Percentiles rank a stretch among this genome's conserved stretches.
phyloP scores from a whole-genome alignment of 345 rosid genomes.

The Citropsis articulata region DNA sequence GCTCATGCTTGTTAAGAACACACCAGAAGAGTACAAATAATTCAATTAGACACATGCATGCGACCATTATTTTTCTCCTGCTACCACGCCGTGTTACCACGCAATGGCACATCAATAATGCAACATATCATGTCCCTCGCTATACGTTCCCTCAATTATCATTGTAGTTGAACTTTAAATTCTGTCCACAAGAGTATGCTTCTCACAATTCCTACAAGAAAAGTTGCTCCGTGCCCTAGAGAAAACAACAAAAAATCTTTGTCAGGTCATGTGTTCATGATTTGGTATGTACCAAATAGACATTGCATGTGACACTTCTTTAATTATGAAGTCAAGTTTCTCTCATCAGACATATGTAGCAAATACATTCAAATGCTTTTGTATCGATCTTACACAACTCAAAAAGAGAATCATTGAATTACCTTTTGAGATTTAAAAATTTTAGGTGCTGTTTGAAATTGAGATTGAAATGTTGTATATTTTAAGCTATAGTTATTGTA shows the following conservation, averaged over 20 bases:
- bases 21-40: background rate
- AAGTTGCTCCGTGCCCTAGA: background rate
- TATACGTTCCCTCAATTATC: background rate
- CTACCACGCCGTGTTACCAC: background rate
- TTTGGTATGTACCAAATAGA: background rate
- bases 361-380: background rate
- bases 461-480: too few species aligned
- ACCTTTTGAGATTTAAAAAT: background rate
- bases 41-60: background rate
- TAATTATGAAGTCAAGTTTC: background rate
- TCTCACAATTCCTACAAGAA: constrained; percentile 6
- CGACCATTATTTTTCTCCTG: background rate
- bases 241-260: constrained; percentile 1
- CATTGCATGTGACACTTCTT: constrained; percentile 11
- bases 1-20: background rate
- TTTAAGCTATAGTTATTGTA: too few species aligned
- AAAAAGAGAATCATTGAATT: background rate
- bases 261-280: background rate
- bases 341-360: background rate
- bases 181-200: background rate
- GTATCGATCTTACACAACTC: background rate
- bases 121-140: background rate
- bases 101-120: background rate
- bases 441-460: background rate
- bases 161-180: background rate